Evolutionary conservation across 352 stramenopile genomes (phyloP).

Genomic region (Elongisporangium anandrum): DNA sequence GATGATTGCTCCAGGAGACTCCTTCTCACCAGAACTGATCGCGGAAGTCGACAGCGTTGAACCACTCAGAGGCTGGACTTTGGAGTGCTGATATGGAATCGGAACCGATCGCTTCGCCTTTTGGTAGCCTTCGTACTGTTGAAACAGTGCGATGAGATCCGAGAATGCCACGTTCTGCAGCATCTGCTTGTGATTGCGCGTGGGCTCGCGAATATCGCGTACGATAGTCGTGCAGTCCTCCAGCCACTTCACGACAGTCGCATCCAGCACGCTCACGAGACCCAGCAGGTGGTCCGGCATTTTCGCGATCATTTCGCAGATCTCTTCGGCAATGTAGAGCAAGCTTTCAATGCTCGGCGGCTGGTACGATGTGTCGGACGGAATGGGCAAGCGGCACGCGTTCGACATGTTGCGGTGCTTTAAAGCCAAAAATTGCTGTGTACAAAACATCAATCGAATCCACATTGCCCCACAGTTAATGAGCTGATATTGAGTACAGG

Average conservation of each 20-base stretch:
- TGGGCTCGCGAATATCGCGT: conserved; percentile 73
- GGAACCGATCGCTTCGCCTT: conserved; percentile 44
- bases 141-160: conserved; percentile 53
- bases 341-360: conserved; percentile 73
- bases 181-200: conserved; percentile 60
- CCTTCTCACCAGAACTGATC: conserved; percentile 2
- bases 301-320: conserved; percentile 64
- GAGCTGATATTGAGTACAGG: too few relatives aligned
- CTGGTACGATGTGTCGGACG: conserved; percentile 72
- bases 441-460: neutral
- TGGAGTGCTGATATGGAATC: conserved; percentile 51
- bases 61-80: conserved; percentile 14
- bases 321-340: conserved; percentile 59
- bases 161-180: conserved; percentile 53
- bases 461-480: too few relatives aligned
- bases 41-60: conserved; percentile 4
- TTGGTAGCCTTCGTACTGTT: conserved; percentile 67
- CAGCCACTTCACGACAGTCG: conserved; percentile 60
- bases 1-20: conserved; percentile 33
- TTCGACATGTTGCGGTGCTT: conserved; percentile 45
- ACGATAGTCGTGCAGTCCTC: conserved; percentile 68
- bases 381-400: conserved; percentile 47
- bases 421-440: conserved; percentile 45
- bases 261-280: conserved; percentile 60
- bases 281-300: conserved; percentile 62